phyloP scores from a whole-genome alignment of 164 flowering plant genomes.

The Vitis riparia region DNA sequence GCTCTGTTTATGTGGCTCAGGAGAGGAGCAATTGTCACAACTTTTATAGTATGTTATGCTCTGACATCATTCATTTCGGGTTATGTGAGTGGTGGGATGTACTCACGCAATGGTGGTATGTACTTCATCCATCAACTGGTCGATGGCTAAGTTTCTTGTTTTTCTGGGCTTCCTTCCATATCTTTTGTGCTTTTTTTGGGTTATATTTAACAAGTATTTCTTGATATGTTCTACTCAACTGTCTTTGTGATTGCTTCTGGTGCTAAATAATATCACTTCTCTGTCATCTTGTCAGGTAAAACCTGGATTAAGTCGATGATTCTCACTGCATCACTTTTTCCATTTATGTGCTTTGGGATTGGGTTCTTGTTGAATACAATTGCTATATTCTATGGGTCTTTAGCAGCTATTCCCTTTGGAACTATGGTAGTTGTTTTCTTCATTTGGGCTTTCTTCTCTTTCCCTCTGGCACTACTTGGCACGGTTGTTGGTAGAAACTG shows the following conservation, averaged over 20 bases:
- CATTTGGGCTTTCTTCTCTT: conserved; percentile 96
- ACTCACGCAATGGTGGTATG: conserved; percentile 95
- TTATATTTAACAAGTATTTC: neutral
- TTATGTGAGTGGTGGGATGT: conserved; percentile 96
- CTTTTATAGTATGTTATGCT: conserved; percentile 94
- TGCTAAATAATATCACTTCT: neutral
- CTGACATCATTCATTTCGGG: conserved; percentile 95
- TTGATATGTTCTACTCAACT: too few species aligned
- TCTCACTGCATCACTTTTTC: conserved; percentile 57
- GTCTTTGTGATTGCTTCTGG: neutral
- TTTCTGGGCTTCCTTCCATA: neutral
- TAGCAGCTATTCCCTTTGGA: conserved; percentile 99
- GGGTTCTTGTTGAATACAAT: conserved; percentile 84
- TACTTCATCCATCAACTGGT: neutral
- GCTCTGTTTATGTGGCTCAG: conserved; percentile 35
- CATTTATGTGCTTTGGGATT: conserved; percentile 48
- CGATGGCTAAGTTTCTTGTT: neutral
- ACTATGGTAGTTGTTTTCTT: conserved; percentile 95
- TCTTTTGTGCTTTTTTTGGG: neutral
- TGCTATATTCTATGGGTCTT: conserved; percentile 96
- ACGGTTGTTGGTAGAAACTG: conserved; percentile 98
- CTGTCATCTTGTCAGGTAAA: conserved; percentile 62
- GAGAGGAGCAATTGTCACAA: conserved; percentile 98
- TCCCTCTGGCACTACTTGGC: conserved; percentile 96
- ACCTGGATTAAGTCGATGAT: conserved; percentile 97